Conservation (phyloP, 441 rosid species). For the Croton setiger region DNA sequence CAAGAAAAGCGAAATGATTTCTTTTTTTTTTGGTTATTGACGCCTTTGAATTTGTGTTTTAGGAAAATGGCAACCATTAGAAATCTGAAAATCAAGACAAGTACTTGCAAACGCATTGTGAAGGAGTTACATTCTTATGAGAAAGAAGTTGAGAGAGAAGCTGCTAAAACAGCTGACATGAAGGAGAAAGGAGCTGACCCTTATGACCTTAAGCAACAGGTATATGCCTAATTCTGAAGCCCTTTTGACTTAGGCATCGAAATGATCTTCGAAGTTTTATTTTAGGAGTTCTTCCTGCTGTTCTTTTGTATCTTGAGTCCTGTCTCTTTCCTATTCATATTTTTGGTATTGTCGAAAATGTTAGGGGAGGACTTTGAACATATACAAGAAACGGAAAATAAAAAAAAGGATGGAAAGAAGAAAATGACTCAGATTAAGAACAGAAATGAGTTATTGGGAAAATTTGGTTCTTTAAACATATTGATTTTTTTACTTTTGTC, state of each 20-base stretch:
- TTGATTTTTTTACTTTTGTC: not conserved
- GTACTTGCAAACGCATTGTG: constrained; percentile 69
- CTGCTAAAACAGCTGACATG: constrained; percentile 79
- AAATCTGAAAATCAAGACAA: constrained; percentile 73
- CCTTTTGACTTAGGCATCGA: not conserved
- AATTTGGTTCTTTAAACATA: not conserved
- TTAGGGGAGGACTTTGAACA: not conserved
- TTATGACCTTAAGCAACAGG: constrained; percentile 96
- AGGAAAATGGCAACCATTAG: constrained; percentile 42
- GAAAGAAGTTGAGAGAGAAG: constrained; percentile 91
- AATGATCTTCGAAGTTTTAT: not conserved
- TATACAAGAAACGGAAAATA: not conserved
- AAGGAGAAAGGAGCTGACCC: constrained; percentile 89
- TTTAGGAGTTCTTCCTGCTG: not conserved
- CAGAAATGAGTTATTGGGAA: not conserved
- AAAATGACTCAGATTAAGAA: not conserved
- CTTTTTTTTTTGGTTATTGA: not conserved
- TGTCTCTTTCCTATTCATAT: not conserved
- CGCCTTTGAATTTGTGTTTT: not conserved
- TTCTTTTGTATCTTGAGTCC: not conserved
- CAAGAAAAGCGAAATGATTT: not conserved
- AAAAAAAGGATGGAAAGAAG: not conserved
- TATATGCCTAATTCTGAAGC: constrained; percentile 6
- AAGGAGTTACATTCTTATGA: constrained; percentile 88
- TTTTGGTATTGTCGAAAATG: not conserved